Percentiles rank a stretch among this genome's conserved stretches.
phyloP scores from a whole-genome alignment of 768 basidiomycete species.

The Phlebiopsis gigantea region DNA sequence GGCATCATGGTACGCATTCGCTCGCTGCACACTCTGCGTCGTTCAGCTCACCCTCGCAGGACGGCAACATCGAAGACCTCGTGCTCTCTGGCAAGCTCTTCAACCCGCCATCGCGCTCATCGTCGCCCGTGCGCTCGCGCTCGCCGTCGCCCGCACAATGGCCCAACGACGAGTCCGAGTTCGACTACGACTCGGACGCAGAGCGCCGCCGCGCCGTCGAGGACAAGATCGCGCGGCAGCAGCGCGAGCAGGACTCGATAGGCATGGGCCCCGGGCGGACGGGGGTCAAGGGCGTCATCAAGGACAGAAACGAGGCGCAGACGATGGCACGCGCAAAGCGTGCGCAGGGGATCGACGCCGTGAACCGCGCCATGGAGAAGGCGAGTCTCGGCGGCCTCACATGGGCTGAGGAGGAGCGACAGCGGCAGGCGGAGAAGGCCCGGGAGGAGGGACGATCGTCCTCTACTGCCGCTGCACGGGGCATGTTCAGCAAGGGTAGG shows the following conservation, averaged over 20 bases:
- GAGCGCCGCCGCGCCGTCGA: slow-evolving; percentile 26
- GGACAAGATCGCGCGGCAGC: slow-evolving; percentile 17
- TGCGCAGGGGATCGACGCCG: slow-evolving; percentile 44
- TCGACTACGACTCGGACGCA: slow-evolving; percentile 40
- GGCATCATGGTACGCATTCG: slow-evolving; percentile 1
- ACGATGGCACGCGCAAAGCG: slow-evolving; percentile 47
- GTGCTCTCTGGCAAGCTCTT: slow-evolving; percentile 79
- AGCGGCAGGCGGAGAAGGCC: slow-evolving; percentile 39
- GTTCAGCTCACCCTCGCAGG: slow-evolving; percentile 8
- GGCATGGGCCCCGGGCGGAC: slow-evolving; percentile 85
- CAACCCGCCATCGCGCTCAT: slow-evolving; percentile 43
- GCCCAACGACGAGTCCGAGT: slow-evolving; percentile 47
- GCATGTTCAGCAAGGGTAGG: slow-evolving; percentile 38
- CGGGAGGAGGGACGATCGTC: slow-evolving; percentile 33
- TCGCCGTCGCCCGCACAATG: slow-evolving; percentile 52
- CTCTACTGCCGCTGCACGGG: slow-evolving; percentile 38
- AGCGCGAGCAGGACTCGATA: slow-evolving; percentile 46
- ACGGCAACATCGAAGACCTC: slow-evolving; percentile 57
- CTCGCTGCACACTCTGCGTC: slow-evolving; percentile 2
- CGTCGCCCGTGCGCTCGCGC: slow-evolving; percentile 60
- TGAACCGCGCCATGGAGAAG: slow-evolving; percentile 58
- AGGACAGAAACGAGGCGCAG: slow-evolving; percentile 70
- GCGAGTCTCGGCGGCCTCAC: slow-evolving; percentile 63
- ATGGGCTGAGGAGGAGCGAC: slow-evolving; percentile 71
- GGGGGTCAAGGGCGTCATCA: slow-evolving; percentile 85